Percentiles rank a stretch among this genome's conserved stretches.
Conservation (phyloP, 768 basidiomycete species). For the Hygrocybe coccinea region DNA sequence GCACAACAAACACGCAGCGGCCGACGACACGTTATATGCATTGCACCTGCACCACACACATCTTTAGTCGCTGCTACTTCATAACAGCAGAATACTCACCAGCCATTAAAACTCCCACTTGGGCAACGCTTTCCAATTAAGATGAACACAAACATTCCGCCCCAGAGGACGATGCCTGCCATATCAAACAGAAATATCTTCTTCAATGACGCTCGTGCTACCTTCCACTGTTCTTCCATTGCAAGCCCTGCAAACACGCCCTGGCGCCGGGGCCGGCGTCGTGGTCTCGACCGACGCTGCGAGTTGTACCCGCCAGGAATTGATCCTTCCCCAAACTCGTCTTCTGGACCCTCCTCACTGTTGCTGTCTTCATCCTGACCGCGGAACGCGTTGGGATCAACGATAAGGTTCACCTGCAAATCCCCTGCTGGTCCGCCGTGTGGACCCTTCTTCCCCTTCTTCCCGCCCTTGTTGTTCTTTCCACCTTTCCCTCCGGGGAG, state of each 20-base stretch:
- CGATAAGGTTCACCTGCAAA: conserved; percentile 70
- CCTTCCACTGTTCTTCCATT: conserved; percentile 60
- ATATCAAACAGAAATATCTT: conserved; percentile 50
- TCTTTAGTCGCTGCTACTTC: conserved; percentile 4
- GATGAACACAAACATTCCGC: conserved; percentile 54
- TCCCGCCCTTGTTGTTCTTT: conserved; percentile 26
- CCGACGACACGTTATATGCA: conserved; percentile 63
- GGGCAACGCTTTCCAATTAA: conserved; percentile 61
- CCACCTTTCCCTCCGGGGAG: conserved; percentile 41
- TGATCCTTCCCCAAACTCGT: conserved; percentile 32
- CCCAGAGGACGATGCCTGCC: conserved; percentile 48
- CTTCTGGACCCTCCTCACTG: conserved; percentile 36
- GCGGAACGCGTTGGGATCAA: conserved; percentile 59
- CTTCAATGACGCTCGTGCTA: conserved; percentile 50
- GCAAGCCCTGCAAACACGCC: conserved; percentile 57
- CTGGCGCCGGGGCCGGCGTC: conserved; percentile 40
- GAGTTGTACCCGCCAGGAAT: conserved; percentile 35
- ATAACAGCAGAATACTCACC: conserved; percentile 38
- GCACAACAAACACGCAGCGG: conserved; percentile 54
- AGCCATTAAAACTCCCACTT: conserved; percentile 55
- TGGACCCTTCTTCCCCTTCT: conserved; percentile 40
- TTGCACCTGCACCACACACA: conserved; percentile 49
- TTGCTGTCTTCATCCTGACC: conserved; percentile 35
- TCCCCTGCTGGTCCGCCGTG: conserved; percentile 34
- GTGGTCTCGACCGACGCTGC: conserved; percentile 23